Evolutionary conservation across 192 early-diverging fungal species (phyloP), one percentile per base, ranked within the genome.

Genomic region (Entomortierella beljakovae): DNA sequence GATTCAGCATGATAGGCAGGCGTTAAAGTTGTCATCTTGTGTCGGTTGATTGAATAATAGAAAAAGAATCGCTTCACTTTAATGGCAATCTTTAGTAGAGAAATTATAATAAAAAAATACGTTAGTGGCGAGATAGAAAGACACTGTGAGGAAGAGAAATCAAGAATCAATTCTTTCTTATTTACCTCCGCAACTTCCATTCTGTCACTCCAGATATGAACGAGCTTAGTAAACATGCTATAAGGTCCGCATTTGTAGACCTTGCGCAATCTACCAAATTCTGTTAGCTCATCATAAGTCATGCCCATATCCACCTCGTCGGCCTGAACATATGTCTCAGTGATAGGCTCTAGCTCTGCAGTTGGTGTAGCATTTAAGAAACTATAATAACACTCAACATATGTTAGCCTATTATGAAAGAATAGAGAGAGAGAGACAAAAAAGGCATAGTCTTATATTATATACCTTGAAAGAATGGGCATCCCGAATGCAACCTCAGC

Each of bases 291-390:
- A 18, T 91, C 90, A 80, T 99, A 99, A 20, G 92, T 92, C 97
- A 99, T 99, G 15, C 96, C 96, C 98, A 99, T 99, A 68, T 99
- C 98, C 25, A 88, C 92, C 71, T 98, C 98, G 80, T 96, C 95
- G 0, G 92, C 88, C 76, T 99, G 98, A 28, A 88, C 87, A 76
- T 97, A 96, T 42, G 80, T 80, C 20, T 84, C 85, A 1, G 96
- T 93, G 37, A 93, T 90, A 1, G 98, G 98, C 61, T 99, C 97
- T 31, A 99, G 85, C 71, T 99, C 98, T 16, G 98, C 98, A 13
- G 97, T 97, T 10, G 98, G 96, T 20, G 89, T 90, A 0, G 95
- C 95, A 23, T 90, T 81, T 37, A 99, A 71, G 81, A 99, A 99
- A 13, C 86, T 91, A 58, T 18, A 34, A 22, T 22, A 50, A 5